A percentile compares a stretch with the other conserved stretches of the same genome.
Conservation (phyloP, 306 rosid genomes). For the Vigna hirtella region DNA sequence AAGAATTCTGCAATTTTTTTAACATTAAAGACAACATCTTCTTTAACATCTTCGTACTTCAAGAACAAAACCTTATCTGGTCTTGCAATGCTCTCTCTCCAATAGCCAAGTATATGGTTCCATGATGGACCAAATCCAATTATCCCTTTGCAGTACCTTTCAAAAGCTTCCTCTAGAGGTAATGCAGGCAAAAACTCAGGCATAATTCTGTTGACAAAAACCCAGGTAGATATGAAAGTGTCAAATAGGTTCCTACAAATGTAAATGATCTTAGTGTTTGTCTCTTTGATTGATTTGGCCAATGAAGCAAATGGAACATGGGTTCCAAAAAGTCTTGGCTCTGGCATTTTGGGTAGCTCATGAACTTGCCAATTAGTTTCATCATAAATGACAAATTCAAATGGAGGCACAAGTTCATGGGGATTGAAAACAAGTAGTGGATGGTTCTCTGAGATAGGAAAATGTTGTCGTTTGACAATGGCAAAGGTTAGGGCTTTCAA, state of each 20-base stretch:
- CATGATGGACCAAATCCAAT: neutral
- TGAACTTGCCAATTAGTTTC: neutral
- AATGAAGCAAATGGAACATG: neutral
- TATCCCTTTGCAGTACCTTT: neutral
- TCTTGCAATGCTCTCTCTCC: neutral
- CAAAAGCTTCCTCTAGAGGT: neutral
- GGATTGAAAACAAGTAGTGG: neutral
- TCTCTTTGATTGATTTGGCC: neutral
- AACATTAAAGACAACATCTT: neutral
- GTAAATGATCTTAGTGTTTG: neutral
- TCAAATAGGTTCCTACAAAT: neutral
- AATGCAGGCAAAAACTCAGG: neutral
- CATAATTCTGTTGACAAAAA: neutral
- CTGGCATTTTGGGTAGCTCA: neutral
- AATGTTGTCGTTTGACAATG: neutral
- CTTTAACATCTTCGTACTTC: neutral
- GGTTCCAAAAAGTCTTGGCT: neutral
- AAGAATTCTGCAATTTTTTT: neutral
- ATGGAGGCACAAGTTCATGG: neutral
- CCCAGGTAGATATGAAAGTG: neutral
- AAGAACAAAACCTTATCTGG: neutral
- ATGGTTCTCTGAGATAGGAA: neutral
- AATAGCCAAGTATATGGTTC: neutral
- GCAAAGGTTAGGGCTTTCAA: neutral
- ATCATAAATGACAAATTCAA: neutral